Evolutionary conservation across 2,329 filamentous ascomycete genomes (phyloP), one percentile per base, ranked within the genome.

Genomic region (Chaetomium olivaceum): DNA sequence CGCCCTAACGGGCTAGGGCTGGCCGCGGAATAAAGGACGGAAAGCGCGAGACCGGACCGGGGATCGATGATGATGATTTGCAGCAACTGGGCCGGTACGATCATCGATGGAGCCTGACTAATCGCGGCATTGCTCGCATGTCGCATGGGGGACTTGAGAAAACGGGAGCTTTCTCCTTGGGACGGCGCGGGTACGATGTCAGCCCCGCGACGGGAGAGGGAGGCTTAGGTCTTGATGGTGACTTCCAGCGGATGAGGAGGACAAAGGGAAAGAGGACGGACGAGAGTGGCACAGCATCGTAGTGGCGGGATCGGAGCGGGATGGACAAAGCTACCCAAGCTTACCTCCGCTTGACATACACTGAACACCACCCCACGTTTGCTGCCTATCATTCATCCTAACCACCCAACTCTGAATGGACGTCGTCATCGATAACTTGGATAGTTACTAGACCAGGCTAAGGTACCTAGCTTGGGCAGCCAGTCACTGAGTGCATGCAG

Each of bases 1-100:
- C 39, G 46, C 56, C 63, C n/a, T 36, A 65, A 63, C 36, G 2
- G 52, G 65, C 14, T 64, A 67, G 55, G 23, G 25, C 39, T 11
- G 11, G 19, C 46, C 33, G 25, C 27, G 21, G 29, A 58, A 58
- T 29, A 61, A 63, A 61, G 31, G n/a, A 16, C 6, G 63, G 51
- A 48, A 60, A 48, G 27, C n/a, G 50, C 39, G 19, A 58, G 56
- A 11, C 27, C 31, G 8, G 36, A 8, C 33, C 16, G 39, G 39
- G 33, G 33, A 36, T 36, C 33, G 39, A 43, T 43, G 39, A 43
- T 27, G 59, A 27, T 25, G 31, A 60, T 50, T n/a, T 55, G 57
- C 46, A 23, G 55, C 51, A 39, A 29, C 23, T 21, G 48, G 39
- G 39, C 29, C 19, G 27, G 4, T 58, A 19, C 33, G 36, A 27